A percentile compares a stretch with the other conserved stretches of the same genome.
Conservation (phyloP, 2,329 filamentous ascomycete genomes). For the Epichloe amarillans region DNA sequence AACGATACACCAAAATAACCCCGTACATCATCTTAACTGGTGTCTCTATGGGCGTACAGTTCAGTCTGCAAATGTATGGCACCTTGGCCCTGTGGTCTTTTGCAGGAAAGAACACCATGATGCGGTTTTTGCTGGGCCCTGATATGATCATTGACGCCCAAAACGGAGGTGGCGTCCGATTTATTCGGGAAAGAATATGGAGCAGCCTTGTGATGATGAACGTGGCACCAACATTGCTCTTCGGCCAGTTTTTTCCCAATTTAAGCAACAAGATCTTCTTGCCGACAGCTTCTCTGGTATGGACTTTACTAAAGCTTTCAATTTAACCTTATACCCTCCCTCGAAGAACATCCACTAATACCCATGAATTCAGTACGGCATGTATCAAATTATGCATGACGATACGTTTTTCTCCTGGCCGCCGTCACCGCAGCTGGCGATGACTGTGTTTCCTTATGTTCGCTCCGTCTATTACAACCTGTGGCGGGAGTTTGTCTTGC, state of each 20-base stretch:
- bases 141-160: conserved; percentile 17
- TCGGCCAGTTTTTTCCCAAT: conserved; percentile 30
- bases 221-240: conserved; percentile 32
- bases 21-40: conserved; percentile 54
- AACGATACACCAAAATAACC: conserved; percentile 37
- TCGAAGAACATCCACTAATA: no score
- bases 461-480: conserved; percentile 32
- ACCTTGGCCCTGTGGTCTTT: conserved; percentile 36
- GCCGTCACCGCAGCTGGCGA: conserved; percentile 36
- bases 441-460: conserved; percentile 35
- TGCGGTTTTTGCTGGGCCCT: conserved; percentile 27
- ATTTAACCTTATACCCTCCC: no score
- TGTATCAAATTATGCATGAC: conserved; percentile 30
- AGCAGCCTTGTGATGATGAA: conserved; percentile 27
- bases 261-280: conserved; percentile 29
- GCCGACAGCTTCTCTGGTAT: conserved; percentile 28
- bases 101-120: conserved; percentile 32
- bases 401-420: conserved; percentile 37
- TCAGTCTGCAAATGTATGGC: conserved; percentile 42
- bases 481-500: conserved; percentile 31
- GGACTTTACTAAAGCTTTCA: conserved; percentile 6
- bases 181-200: conserved; percentile 17
- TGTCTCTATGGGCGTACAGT: conserved; percentile 32
- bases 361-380: conserved; percentile 28
- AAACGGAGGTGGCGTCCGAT: conserved; percentile 10